A percentile compares a stretch with the other conserved stretches of the same genome.
phyloP scores from a whole-genome alignment of 495 filamentous ascomycete genomes.

The Hapsidospora chrysogenum region DNA sequence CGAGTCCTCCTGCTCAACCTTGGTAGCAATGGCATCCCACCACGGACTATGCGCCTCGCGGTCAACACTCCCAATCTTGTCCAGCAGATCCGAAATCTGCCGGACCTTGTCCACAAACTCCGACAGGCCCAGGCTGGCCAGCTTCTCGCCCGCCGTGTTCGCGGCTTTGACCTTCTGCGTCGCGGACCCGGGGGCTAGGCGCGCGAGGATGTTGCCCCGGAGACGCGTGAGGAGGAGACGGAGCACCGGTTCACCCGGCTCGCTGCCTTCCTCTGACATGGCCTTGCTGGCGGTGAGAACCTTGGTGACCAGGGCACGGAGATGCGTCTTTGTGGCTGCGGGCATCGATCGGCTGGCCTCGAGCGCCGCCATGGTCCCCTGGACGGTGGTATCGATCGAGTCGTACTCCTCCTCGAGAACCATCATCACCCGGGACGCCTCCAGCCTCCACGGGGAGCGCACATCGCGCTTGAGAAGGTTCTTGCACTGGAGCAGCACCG shows the following conservation, averaged over 20 bases:
- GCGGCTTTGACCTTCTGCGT: constrained; percentile 70
- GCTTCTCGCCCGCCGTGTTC: constrained; percentile 64
- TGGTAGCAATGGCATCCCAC: constrained; percentile 55
- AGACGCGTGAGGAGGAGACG: constrained; percentile 63
- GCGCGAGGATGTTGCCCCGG: constrained; percentile 53
- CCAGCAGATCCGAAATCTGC: constrained; percentile 62
- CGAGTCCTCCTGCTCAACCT: constrained; percentile 17
- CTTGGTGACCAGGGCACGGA: constrained; percentile 34
- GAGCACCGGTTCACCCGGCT: constrained; percentile 66
- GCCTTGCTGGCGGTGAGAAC: constrained; percentile 26
- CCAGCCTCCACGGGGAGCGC: constrained; percentile 72
- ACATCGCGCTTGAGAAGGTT: constrained; percentile 90
- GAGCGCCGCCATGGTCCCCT: constrained; percentile 59
- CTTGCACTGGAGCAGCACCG: constrained; percentile 82
- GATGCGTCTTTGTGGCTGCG: constrained; percentile 36
- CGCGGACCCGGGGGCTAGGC: constrained; percentile 59
- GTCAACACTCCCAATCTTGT: constrained; percentile 61
- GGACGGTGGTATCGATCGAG: constrained; percentile 35
- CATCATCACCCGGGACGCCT: constrained; percentile 57
- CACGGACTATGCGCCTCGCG: constrained; percentile 59
- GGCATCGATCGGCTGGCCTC: constrained; percentile 75
- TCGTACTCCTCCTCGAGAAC: constrained; percentile 32
- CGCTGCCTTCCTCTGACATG: constrained; percentile 14
- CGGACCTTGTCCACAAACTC: constrained; percentile 84
- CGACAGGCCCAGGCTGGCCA: constrained; percentile 63